Conservation (phyloP, 2,329 filamentous ascomycete genomes). For the Fusarium sororula region DNA sequence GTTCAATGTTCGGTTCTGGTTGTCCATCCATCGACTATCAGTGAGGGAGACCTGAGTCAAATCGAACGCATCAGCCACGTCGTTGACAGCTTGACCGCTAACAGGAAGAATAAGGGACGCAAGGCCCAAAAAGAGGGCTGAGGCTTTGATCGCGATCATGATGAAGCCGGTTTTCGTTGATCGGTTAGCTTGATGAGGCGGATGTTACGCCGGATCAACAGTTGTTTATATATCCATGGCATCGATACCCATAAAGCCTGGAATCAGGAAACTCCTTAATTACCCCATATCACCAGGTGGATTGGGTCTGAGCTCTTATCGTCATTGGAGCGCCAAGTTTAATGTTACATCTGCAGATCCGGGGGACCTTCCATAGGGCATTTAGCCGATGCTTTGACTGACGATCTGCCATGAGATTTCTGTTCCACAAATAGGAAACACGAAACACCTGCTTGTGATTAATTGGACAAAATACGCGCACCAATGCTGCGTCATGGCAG, state of each 20-base stretch:
- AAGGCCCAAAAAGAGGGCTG: slow-evolving; percentile 8
- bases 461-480: background rate
- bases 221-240: background rate
- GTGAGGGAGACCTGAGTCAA: slow-evolving; percentile 17
- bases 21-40: slow-evolving; percentile 33
- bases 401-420: background rate
- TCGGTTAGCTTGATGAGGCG: background rate
- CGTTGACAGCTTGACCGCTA: background rate
- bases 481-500: slow-evolving; percentile 1
- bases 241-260: background rate
- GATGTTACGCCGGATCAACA: background rate
- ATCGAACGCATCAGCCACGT: slow-evolving; percentile 14
- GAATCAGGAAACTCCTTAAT: too few relatives aligned
- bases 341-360: slow-evolving; percentile 27
- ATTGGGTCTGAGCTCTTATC: background rate
- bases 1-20: slow-evolving; percentile 25
- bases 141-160: slow-evolving; percentile 18
- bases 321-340: slow-evolving; percentile 21
- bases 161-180: background rate
- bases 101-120: background rate
- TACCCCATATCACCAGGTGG: background rate
- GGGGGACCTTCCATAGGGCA: background rate
- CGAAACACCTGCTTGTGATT: background rate
- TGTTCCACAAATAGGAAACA: slow-evolving; percentile 24
- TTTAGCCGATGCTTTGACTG: slow-evolving; percentile 2